Evolutionary conservation across 257 asterid species (phyloP), one percentile per base, ranked within the genome.

Genomic region (Nemophila menziesii): DNA sequence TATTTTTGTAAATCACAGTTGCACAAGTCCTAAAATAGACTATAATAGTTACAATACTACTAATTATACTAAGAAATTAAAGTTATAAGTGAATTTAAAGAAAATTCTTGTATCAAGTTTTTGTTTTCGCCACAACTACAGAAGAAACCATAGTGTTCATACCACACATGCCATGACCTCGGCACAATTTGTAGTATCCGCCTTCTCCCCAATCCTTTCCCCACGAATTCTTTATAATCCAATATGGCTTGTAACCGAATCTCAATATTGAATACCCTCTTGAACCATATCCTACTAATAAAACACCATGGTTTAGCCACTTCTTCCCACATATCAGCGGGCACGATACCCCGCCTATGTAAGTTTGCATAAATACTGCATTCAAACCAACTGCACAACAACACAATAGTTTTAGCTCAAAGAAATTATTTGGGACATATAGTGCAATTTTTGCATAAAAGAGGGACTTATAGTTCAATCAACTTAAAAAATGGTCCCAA

Each of bases 161-260:
- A 37, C 96, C 92, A 19, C 96, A 85, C 93, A 81, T 75, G 16
- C 82, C 84, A 20, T 81, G 72, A 29, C 93, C 92, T 42, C 66
- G 41, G 63, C 96, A 86, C 2, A 81, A 42, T 21, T 54, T 57
- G 36, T 78, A 86, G 63, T 81, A 81, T 10, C 92, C 93, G 0
- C 65, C 49, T 45, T 85, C 96, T 0, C 96, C 93, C 96, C 96
- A 85, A 0, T 57, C 60, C 55, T 63, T 57, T 5, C 93, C 93
- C 96, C 96, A 81, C 17, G 93, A 85, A 63, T 85, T 85, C 81
- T 85, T 85, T 59, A 85, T 70, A 39, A 75, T 69, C 92, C 96
- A 85, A 16, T 78, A 85, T 4, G 85, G 92, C 60, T 75, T 77
- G 72, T 71, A 41, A 50, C 86, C 68, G 2, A 85, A 34, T 21